Evolutionary conservation across 2,329 filamentous ascomycete genomes (phyloP), one percentile per base, ranked within the genome.

Genomic region (Aspergillus viridinutans): DNA sequence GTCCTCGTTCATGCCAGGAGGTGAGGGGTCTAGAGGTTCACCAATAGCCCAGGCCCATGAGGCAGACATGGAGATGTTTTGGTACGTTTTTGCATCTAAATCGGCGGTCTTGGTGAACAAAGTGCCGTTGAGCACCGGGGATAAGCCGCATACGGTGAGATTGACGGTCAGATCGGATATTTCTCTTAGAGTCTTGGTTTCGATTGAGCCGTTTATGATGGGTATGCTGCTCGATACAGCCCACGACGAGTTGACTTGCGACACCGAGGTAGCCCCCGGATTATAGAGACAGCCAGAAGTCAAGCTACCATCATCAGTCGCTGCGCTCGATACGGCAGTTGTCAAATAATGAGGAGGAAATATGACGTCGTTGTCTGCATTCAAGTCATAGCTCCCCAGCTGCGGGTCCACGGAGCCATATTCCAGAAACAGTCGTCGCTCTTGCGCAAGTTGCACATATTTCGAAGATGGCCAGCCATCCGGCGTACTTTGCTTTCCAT

Each of bases 381-480:
- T 69, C n/a, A 81, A 76, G 61, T 87, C 77, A 65, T 88, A 88
- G 2, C 63, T 68, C 9, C 66, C 60, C 75, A 88, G 81, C 55
- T 86, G 82, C 2, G 82, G 71, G 66, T 86, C 85, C 4, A 87
- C 68, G 0, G 67, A 73, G 1, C 85, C 85, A 66, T 83, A 85
- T 40, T 79, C 78, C 8, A 83, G 68, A 2, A 88, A 64, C 2
- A 88, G 62, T 32, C 85, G 76, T 61, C 79, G 79, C n/a, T 77
- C 76, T 49, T 78, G 73, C 1, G 76, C 74, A 48, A 86, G 77
- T 61, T 85, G 82, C 35, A 87, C 70, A 61, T 80, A 85, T 21
- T 79, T 77, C 61, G 84, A 81, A n/a, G 80, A 81, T 0, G 86
- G 86, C 86, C 86, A 89, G 10, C 86, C 86, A 69, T 85, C 78